Evolutionary conservation across 306 rosid genomes (phyloP).

Genomic region (Rosa persica): DNA sequence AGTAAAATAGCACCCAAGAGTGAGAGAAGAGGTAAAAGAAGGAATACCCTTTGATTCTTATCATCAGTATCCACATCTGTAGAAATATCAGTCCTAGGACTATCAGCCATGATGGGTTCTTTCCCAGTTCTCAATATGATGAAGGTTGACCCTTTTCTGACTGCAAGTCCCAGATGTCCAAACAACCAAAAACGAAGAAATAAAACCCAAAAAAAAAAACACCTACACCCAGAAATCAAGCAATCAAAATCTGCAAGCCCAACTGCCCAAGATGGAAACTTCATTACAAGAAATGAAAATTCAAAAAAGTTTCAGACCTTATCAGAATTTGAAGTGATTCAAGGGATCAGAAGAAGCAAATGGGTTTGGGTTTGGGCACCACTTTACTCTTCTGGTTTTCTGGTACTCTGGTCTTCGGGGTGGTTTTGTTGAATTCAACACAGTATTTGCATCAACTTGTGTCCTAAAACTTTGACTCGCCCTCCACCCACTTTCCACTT

Average conservation of each 20-base stretch:
- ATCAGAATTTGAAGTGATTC: slow-evolving; percentile 15
- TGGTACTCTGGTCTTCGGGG: not conserved
- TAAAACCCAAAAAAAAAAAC: slow-evolving; percentile 8
- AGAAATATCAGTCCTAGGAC: slow-evolving; percentile 98
- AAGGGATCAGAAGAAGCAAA: slow-evolving; percentile 33
- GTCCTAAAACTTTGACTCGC: slow-evolving; percentile 36
- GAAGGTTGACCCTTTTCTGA: slow-evolving; percentile 44
- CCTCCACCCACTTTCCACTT: slow-evolving; percentile 20
- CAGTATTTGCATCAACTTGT: slow-evolving; percentile 30
- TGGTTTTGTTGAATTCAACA: slow-evolving; percentile 39
- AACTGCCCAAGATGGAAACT: slow-evolving; percentile 16
- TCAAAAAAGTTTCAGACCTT: slow-evolving; percentile 35
- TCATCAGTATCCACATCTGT: slow-evolving; percentile 96
- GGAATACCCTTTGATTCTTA: slow-evolving; percentile 71
- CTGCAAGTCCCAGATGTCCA: slow-evolving; percentile 32
- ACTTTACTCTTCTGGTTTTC: slow-evolving; percentile 11
- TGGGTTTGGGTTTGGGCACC: slow-evolving; percentile 27
- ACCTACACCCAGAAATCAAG: slow-evolving; percentile 13
- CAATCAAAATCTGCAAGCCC: slow-evolving; percentile 10
- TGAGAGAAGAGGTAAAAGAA: slow-evolving; percentile 24
- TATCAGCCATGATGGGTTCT: slow-evolving; percentile 80
- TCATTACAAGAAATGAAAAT: slow-evolving; percentile 26
- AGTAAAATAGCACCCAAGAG: not conserved
- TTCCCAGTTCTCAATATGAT: slow-evolving; percentile 44
- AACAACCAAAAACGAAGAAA: not conserved